Evolutionary conservation across 441 rosid species (phyloP).

Genomic region (Eruca vesicaria): DNA sequence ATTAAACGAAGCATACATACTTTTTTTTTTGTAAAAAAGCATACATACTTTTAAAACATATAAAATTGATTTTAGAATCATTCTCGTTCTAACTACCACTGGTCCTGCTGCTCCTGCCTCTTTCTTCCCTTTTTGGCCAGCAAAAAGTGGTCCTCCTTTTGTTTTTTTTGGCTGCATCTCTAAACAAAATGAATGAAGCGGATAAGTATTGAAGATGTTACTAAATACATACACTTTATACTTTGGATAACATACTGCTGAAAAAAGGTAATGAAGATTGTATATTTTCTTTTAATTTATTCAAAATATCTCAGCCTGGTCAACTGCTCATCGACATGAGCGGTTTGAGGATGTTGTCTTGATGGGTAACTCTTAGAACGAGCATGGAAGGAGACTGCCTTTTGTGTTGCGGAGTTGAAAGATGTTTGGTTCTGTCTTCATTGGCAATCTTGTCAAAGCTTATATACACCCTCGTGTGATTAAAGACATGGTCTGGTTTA

Average conservation of each 20-base stretch:
- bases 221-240: background rate
- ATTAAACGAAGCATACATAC: background rate
- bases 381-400: no score
- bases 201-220: background rate
- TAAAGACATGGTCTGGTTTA: no score
- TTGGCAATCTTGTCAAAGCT: no score
- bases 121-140: background rate
- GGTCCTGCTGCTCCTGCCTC: background rate
- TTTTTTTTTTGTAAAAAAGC: no score
- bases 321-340: no score
- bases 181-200: no score
- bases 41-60: background rate
- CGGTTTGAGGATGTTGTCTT: no score
- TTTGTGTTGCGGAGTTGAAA: no score
- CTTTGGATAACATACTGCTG: background rate
- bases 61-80: background rate
- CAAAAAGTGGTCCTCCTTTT: conserved; percentile 3
- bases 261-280: background rate
- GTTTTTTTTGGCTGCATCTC: background rate
- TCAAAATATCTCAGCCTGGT: no score
- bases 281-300: background rate
- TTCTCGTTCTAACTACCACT: background rate
- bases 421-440: no score
- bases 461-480: no score
- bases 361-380: no score